Evolutionary conservation across 2,329 filamentous ascomycete species (phyloP).

Genomic region (Aureobasidium lini): DNA sequence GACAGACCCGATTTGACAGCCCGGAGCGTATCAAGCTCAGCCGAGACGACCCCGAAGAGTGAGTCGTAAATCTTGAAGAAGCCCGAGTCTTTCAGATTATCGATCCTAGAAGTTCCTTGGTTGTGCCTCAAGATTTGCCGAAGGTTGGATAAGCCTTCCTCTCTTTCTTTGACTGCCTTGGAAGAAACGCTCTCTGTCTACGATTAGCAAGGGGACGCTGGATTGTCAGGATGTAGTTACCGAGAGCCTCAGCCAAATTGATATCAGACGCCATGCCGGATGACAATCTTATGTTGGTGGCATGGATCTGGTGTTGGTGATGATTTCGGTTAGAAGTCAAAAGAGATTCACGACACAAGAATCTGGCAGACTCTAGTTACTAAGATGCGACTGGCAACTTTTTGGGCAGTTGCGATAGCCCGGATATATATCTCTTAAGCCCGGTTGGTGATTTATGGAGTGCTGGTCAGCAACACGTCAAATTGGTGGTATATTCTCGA

Average conservation of each 20-base stretch:
- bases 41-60: constrained; percentile 61
- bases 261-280: constrained; percentile 8
- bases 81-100: constrained; percentile 61
- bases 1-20: constrained; percentile 32
- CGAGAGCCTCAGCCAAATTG: constrained; percentile 11
- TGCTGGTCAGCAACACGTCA: not conserved
- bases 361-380: not conserved
- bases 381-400: not conserved
- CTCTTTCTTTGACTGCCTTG: constrained; percentile 39
- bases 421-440: constrained; percentile 7
- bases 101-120: constrained; percentile 34
- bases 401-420: not conserved
- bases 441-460: not conserved
- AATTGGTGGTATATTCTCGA: not conserved
- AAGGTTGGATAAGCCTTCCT: constrained; percentile 47
- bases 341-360: not conserved
- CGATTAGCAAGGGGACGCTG: not conserved
- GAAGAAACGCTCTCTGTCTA: constrained; percentile 32
- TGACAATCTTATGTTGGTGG: not conserved
- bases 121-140: constrained; percentile 50
- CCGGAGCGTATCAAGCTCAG: constrained; percentile 60
- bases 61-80: constrained; percentile 76
- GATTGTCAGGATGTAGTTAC: not conserved
- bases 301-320: not conserved
- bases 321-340: not conserved